Percentiles rank a stretch among this genome's conserved stretches.
Conservation (phyloP, 106 monocot species). For the Platanthera zijinensis region DNA sequence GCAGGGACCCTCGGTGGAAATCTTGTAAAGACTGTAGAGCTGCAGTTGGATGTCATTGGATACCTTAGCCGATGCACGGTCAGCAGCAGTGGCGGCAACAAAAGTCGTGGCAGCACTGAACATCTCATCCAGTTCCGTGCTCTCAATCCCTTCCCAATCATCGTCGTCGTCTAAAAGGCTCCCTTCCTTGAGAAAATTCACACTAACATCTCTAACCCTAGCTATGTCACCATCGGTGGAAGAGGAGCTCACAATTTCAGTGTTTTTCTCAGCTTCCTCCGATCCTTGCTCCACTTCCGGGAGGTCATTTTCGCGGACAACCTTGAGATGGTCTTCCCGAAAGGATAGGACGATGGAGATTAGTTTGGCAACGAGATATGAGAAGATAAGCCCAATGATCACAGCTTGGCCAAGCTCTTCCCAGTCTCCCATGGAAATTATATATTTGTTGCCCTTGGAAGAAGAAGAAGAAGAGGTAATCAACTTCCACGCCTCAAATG, state of each 20-base stretch:
- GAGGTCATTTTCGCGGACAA: slow-evolving; percentile 33
- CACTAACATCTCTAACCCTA: slow-evolving; percentile 3
- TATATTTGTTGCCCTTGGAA: background rate
- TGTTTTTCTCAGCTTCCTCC: background rate
- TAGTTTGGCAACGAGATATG: slow-evolving; percentile 95
- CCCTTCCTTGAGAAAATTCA: background rate
- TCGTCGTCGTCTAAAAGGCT: slow-evolving; percentile 21
- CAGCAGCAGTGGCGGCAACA: slow-evolving; percentile 81
- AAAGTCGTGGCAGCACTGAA: slow-evolving; percentile 89
- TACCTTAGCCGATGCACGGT: slow-evolving; percentile 45
- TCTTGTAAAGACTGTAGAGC: slow-evolving; percentile 93
- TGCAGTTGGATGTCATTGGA: slow-evolving; percentile 71
- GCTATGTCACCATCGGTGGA: background rate
- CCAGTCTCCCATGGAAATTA: slow-evolving; percentile 73
- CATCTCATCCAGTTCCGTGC: slow-evolving; percentile 85
- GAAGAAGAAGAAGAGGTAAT: too few species aligned
- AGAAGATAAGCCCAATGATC: slow-evolving; percentile 67
- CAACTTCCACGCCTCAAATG: too few species aligned
- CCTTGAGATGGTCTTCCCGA: slow-evolving; percentile 56
- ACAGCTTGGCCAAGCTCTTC: slow-evolving; percentile 80
- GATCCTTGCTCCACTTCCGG: background rate
- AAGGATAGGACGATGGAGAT: slow-evolving; percentile 88
- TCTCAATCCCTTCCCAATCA: slow-evolving; percentile 97
- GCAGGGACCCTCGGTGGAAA: slow-evolving; percentile 93
- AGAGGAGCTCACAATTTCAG: background rate